phyloP scores from a whole-genome alignment of 73 alveolate genomes.

The Paramecium tetraurelia region DNA sequence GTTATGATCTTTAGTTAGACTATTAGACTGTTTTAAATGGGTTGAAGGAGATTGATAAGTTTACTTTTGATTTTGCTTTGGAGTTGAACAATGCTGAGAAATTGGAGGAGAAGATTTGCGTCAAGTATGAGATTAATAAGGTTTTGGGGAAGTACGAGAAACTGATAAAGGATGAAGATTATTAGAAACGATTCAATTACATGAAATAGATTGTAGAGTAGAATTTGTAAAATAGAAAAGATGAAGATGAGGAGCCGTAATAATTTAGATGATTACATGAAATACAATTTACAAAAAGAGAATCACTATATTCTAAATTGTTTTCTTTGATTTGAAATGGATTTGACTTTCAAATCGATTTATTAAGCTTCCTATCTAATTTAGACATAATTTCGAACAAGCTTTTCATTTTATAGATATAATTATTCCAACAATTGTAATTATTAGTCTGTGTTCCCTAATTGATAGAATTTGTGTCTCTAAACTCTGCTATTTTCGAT shows the following conservation, averaged over 20 bases:
- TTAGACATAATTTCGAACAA: conserved; percentile 4
- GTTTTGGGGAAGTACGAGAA: not conserved
- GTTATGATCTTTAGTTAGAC: not conserved
- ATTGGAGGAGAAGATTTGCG: not conserved
- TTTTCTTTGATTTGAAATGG: not conserved
- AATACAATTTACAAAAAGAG: not conserved
- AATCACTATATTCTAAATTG: not conserved
- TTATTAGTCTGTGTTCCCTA: conserved; percentile 32
- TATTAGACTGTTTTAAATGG: not conserved
- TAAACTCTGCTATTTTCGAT: conserved; percentile 6
- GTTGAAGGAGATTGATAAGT: not conserved
- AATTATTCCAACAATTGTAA: not conserved
- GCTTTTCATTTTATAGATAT: conserved; percentile 11
- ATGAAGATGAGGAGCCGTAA: not conserved
- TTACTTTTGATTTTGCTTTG: not conserved
- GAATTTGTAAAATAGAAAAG: not conserved
- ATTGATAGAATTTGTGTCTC: not conserved
- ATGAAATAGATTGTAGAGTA: not conserved
- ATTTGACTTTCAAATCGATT: not conserved
- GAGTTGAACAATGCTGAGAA: not conserved
- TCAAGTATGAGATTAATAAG: not conserved
- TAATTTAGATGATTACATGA: not conserved
- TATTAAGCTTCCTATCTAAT: conserved; percentile 13
- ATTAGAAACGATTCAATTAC: not conserved
- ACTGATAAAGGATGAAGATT: not conserved